Evolutionary conservation across 805 yeast genomes (phyloP).

Genomic region (Diddensiella santjacobensis): DNA sequence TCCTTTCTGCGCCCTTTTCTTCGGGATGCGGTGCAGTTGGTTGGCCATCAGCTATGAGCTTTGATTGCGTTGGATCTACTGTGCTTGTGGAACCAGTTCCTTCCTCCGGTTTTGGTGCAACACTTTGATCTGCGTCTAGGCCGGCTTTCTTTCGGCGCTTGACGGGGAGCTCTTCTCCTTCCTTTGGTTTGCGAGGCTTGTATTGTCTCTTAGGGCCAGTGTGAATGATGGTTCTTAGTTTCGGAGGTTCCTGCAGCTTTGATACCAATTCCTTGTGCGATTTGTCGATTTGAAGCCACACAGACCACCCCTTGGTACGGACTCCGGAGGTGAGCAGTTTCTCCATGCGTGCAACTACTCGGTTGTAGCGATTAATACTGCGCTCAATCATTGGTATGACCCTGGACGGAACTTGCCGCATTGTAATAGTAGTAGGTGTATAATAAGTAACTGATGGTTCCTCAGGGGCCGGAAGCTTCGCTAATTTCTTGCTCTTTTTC

Average conservation of each 20-base stretch:
- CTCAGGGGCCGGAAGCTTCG: background rate
- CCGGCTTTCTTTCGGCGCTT: background rate
- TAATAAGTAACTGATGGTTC: conserved; percentile 19
- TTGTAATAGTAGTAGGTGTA: conserved; percentile 62
- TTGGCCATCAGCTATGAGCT: too few species aligned
- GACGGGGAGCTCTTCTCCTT: conserved; percentile 1
- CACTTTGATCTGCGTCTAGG: background rate
- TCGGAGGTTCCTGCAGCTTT: conserved; percentile 21
- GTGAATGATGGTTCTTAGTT: conserved; percentile 13
- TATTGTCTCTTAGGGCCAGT: conserved; percentile 1
- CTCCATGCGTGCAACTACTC: conserved; percentile 60
- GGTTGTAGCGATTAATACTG: conserved; percentile 55
- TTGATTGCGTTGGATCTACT: too few species aligned
- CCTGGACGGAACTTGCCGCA: conserved; percentile 62
- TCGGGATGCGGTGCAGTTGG: too few species aligned
- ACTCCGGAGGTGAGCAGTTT: conserved; percentile 55
- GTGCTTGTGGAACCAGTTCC: too few species aligned
- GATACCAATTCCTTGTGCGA: conserved; percentile 30
- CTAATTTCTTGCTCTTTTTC: conserved; percentile 21
- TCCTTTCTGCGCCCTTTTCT: background rate
- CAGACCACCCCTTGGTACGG: conserved; percentile 55
- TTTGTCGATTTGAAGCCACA: conserved; percentile 71
- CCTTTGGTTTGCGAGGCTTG: conserved; percentile 6
- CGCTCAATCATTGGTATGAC: conserved; percentile 61
- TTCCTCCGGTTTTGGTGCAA: too few species aligned